A percentile compares a stretch with the other conserved stretches of the same genome.
Evolutionary conservation across 495 filamentous ascomycete species (phyloP).

Genomic region (Talaromyces trachyspermus): DNA sequence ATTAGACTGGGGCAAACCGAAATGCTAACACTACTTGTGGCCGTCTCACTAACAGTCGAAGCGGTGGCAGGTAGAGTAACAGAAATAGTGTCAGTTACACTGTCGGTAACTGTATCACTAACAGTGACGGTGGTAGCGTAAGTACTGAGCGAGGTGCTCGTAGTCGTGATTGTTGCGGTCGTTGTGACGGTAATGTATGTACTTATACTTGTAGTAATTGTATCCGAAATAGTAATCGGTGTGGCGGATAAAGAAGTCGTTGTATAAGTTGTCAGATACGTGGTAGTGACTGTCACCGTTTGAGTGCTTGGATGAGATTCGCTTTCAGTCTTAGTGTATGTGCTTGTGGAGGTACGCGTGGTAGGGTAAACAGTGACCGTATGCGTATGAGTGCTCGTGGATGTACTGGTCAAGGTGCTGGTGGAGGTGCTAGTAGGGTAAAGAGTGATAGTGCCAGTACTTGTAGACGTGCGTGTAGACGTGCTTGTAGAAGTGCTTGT

Average conservation of each 20-base stretch:
- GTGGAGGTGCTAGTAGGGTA: neutral
- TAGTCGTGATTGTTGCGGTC: conserved; percentile 8
- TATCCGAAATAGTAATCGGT: conserved; percentile 9
- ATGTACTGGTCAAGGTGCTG: neutral
- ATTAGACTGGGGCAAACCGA: conserved; percentile 28
- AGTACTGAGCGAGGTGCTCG: neutral
- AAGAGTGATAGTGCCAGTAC: conserved; percentile 3
- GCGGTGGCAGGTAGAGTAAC: conserved; percentile 15
- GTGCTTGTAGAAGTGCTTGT: conserved; percentile 4
- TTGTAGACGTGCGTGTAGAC: conserved; percentile 1
- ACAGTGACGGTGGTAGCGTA: conserved; percentile 11
- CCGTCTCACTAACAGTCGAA: conserved; percentile 9
- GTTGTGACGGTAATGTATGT: conserved; percentile 11
- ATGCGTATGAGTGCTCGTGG: conserved; percentile 2
- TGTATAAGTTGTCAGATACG: conserved; percentile 5
- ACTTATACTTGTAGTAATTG: conserved; percentile 1
- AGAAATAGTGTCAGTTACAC: conserved; percentile 16
- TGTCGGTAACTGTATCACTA: conserved; percentile 16
- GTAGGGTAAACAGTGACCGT: conserved; percentile 2
- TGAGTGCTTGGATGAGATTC: too few species aligned
- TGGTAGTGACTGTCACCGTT: conserved; percentile 6
- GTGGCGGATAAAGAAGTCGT: conserved; percentile 4
- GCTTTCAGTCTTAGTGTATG: conserved; percentile 5
- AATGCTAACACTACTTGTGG: conserved; percentile 9
- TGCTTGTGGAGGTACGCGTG: neutral